Evolutionary conservation across 768 basidiomycete genomes (phyloP), one percentile per base, ranked within the genome.

Genomic region (Leccinellum albellum): DNA sequence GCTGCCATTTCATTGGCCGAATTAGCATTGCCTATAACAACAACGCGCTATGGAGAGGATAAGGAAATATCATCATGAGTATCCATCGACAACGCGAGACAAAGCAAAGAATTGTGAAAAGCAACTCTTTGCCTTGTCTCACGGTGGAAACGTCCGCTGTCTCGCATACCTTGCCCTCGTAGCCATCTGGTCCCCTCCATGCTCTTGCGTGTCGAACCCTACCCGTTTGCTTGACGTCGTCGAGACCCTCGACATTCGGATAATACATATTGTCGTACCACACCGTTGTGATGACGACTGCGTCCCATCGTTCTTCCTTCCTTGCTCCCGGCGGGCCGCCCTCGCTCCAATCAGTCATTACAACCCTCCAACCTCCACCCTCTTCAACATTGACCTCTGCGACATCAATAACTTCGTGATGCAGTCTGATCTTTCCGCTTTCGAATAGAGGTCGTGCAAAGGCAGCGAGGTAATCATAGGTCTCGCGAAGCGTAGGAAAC

Each of bases 1-100:
- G 77, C 75, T 1, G 78, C 78, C 37, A 82, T 78, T 50, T 83
- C 82, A 60, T 83, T 83, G 33, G 75, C 73, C 2, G 81, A 82
- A 50, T 82, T 79, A 20, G 78, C 82, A 23, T 82, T 82, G 12
- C 78, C 82, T 4, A 82, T 65, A 10, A 83, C 72, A 1, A 81
- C 70, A 21, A 76, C 71, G 17, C 75, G 74, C 82, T 83, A 47
- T 4, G 5, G 14, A 35, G 7, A 6, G 7, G n/a, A 49, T 5
- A 45, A 33, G n/a, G 15, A 14, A 12, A 48, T 8, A 20, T 1
- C 13, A 14, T 14, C 8, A 48, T 23, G 23, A 3, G 12, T 12
- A 4, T 15, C 21, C 33, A 10, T 9, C n/a, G 26, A 37, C 4
- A 10, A 35, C 40, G 40, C 20, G 20, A 20, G 40, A 42, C 40